Conservation (phyloP, 2,329 filamentous ascomycete genomes). For the Thyridium curvatum region DNA sequence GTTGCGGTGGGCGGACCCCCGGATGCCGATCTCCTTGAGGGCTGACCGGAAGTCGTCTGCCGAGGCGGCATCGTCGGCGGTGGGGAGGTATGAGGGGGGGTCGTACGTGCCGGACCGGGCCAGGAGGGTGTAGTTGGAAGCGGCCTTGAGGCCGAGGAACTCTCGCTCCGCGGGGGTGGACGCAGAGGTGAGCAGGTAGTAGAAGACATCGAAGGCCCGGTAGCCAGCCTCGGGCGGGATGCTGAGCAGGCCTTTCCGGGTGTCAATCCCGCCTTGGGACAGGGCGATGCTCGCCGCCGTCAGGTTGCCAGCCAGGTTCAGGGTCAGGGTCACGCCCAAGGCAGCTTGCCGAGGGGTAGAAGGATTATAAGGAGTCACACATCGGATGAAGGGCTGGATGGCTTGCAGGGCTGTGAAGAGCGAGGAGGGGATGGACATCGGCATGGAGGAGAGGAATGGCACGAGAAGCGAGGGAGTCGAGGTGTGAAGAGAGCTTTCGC, state of each 20-base stretch:
- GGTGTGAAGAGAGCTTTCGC: constrained; percentile 71
- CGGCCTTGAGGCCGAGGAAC: constrained; percentile 72
- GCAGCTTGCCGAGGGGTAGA: constrained; percentile 74
- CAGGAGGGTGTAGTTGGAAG: constrained; percentile 72
- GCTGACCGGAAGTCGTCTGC: constrained; percentile 88
- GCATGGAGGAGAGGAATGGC: constrained; percentile 76
- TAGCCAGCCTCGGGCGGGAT: constrained; percentile 76
- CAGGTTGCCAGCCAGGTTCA: constrained; percentile 75
- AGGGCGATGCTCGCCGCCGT: constrained; percentile 70
- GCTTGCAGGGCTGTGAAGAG: constrained; percentile 76
- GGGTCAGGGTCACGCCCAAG: constrained; percentile 72
- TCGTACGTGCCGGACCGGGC: constrained; percentile 79
- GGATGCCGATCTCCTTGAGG: constrained; percentile 89
- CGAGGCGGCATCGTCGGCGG: constrained; percentile 84
- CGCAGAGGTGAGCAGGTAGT: constrained; percentile 88
- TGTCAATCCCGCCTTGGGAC: constrained; percentile 84
- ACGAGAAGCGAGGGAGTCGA: constrained; percentile 79
- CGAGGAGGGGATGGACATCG: constrained; percentile 68
- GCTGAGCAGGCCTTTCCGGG: constrained; percentile 69
- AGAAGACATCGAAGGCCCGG: constrained; percentile 95
- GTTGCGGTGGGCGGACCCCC: constrained; percentile 73
- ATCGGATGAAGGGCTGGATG: constrained; percentile 78
- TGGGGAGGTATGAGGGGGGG: constrained; percentile 82
- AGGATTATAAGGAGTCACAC: constrained; percentile 85
- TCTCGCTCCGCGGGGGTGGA: constrained; percentile 86